Evolutionary conservation across 306 rosid species (phyloP), one percentile per base, ranked within the genome.

Genomic region (Heteromeles arbutifolia): DNA sequence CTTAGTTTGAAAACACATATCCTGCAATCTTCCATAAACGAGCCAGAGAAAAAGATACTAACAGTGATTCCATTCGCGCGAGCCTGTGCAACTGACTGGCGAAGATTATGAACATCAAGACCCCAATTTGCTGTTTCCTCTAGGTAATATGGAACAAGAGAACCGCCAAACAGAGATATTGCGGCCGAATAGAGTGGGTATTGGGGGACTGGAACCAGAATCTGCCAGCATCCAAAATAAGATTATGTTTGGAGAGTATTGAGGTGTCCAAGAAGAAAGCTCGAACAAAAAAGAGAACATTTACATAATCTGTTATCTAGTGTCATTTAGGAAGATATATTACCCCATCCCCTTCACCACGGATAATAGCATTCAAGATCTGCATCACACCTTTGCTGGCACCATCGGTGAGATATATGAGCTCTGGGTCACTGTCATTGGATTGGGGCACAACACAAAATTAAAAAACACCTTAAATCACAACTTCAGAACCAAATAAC

Each of bases 311-410:
- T 61, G 31, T 62, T 15, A 26, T 73, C 53, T 18, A 31, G 12
- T 21, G 6, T 41, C 41, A 41, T 37, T 48, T 24, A n/a, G 63
- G 56, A 75, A 73, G 63, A 75, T 11, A 77, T n/a, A 79, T 81
- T 92, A 95, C 99, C 97, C 99, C 99, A 82, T 96, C 98, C 48
- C 88, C 89, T 85, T 32, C 78, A 69, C 90, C 92, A 63, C 96
- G 88, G 75, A 96, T 96, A 76, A 96, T 77, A 41, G 98, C 87
- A 78, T 92, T 89, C 82, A 96, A 85, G 45, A 89, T 90, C 91
- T 96, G 99, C 99, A 89, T 92, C 79, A 96, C 98, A 81, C 96
- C 99, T 85, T 96, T 92, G 87, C 99, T 96, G 54, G 99, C 99
- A 48, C 99, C 99, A 78, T 96, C 99, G 5, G 99, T 96, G 78